Evolutionary conservation across 2,329 filamentous ascomycete genomes (phyloP), one percentile per base, ranked within the genome.

Genomic region (Boeremia lycopersici): DNA sequence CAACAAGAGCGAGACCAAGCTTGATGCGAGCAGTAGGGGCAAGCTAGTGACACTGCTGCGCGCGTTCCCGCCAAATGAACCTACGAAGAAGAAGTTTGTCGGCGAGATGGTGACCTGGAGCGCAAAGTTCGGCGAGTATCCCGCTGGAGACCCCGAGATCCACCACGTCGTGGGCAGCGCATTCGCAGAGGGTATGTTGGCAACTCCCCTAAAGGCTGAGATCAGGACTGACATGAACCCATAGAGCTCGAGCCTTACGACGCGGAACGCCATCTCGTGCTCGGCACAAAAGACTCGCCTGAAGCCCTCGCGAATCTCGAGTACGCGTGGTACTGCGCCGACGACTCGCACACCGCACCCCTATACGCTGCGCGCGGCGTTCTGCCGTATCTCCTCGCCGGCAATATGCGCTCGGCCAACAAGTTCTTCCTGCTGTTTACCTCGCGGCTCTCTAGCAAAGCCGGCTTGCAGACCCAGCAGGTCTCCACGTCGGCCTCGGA

Each of bases 321-420:
- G 76, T 98, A 96, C 75, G 83, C 87, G 45, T 99, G 95, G 95
- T 99, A 98, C 81, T 87, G 84, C 58, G 86, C 92, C 69, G 91
- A 96, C 76, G 90, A 93, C 47, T 86, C 91, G 2, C 92, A 96
- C 73, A 92, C 90, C 1, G 95, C 95, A 1, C 88, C 91, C 4
- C 80, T 91, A 50, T 99, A 96, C 77, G 89, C 88, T 60, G 91
- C 89, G 10, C 89, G 95, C 63, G 92, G 89, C 26, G 85, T 98
- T 38, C 85, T 99, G 35, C 93, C 95, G 11, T 98, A 96, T 77
- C 86, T 99, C 44, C 83, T 98, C 38, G 85, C 90, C 39, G 93
- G 92, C 69, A 98, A 98, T 75, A 81, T 97, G 30, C 89, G 93
- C 63, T 92, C 90, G 47, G 95, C 96, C 52, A 93, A 91, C 74